Evolutionary conservation across 164 flowering plant species (phyloP).

Genomic region (Annona squamosa): DNA sequence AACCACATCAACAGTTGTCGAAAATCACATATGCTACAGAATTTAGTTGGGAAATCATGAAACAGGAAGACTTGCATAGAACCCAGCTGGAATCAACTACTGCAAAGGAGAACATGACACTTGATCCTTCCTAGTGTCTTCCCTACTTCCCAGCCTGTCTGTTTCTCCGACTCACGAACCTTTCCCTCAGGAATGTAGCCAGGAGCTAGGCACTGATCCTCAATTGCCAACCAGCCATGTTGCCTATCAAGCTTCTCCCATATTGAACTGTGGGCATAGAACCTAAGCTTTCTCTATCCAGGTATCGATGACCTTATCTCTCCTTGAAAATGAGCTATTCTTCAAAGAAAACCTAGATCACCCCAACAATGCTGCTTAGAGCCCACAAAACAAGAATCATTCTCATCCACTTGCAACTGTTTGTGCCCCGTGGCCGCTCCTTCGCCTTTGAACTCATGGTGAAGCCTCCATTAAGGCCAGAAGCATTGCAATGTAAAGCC

Average conservation of each 20-base stretch:
- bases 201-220: slow-evolving; percentile 36
- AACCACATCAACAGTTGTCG: not conserved
- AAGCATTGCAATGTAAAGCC: slow-evolving; percentile 44
- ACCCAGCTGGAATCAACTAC: not conserved
- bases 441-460: slow-evolving; percentile 27
- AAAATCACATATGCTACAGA: not conserved
- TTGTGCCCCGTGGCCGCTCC: slow-evolving; percentile 26
- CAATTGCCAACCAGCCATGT: slow-evolving; percentile 14
- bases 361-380: slow-evolving; percentile 22
- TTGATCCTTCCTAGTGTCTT: not conserved
- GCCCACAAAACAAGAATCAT: slow-evolving; percentile 27
- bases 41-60: not conserved
- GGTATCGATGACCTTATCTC: slow-evolving; percentile 10
- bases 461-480: slow-evolving; percentile 28
- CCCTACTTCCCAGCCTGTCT: not conserved
- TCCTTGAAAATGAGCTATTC: slow-evolving; percentile 9
- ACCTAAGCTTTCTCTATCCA: slow-evolving; percentile 26
- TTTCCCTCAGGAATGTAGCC: slow-evolving; percentile 15
- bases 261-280: slow-evolving; percentile 39
- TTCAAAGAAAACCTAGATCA: slow-evolving; percentile 26
- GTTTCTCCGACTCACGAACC: not conserved
- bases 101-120: not conserved
- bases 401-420: slow-evolving; percentile 33
- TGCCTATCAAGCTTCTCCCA: slow-evolving; percentile 18
- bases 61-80: slow-evolving; percentile 1